phyloP scores from a whole-genome alignment of 805 yeast species.

The Zygosaccharomyces pseudorouxii region DNA sequence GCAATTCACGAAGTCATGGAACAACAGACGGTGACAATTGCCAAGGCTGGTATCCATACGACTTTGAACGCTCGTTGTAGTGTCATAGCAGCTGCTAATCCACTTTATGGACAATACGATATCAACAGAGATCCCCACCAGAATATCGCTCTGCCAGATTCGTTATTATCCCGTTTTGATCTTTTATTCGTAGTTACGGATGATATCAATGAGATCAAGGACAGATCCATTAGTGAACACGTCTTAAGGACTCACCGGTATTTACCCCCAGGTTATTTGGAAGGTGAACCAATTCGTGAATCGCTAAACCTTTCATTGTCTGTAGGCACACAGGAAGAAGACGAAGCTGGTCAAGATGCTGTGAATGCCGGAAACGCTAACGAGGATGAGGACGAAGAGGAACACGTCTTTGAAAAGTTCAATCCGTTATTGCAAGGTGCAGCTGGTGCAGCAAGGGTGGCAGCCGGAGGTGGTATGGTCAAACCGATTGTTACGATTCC shows the following conservation, averaged over 20 bases:
- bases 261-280: slow-evolving; percentile 79
- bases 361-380: slow-evolving; percentile 28
- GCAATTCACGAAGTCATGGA: slow-evolving; percentile 99
- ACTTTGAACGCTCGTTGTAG: slow-evolving; percentile 95
- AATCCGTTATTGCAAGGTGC: slow-evolving; percentile 81
- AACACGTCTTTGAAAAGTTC: slow-evolving; percentile 73
- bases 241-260: slow-evolving; percentile 91
- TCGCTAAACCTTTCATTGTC: slow-evolving; percentile 63
- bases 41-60: slow-evolving; percentile 97
- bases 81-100: slow-evolving; percentile 97
- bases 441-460: slow-evolving; percentile 43
- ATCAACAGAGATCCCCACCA: slow-evolving; percentile 93
- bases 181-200: slow-evolving; percentile 92
- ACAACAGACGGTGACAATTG: slow-evolving; percentile 96
- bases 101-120: slow-evolving; percentile 94
- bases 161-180: slow-evolving; percentile 94
- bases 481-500: slow-evolving; percentile 64
- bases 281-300: slow-evolving; percentile 92
- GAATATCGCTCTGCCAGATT: slow-evolving; percentile 95
- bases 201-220: slow-evolving; percentile 80
- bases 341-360: slow-evolving; percentile 31
- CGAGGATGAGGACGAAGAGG: slow-evolving; percentile 46
- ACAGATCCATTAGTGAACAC: slow-evolving; percentile 87
- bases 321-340: slow-evolving; percentile 62
- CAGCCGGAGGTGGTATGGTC: slow-evolving; percentile 35